These are phyloP conservation scores for Astragalus membranaceus DNA, from an alignment of 306 rosid species.

Conservation along the genomic window DNA sequence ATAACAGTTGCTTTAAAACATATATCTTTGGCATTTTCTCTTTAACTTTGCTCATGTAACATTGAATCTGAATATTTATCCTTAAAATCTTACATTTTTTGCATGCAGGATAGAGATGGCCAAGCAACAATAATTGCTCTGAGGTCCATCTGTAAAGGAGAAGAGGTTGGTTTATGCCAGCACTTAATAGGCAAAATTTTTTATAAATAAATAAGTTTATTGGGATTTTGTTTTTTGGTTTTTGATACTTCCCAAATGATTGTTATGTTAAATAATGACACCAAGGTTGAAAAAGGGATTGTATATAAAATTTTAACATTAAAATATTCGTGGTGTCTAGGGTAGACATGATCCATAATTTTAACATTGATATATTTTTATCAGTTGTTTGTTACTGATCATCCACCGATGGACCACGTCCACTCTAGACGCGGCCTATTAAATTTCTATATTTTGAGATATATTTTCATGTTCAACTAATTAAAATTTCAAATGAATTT, in stretches of 20 bases:
- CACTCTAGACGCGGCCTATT: neutral
- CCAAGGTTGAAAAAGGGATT: neutral
- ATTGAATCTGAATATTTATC: neutral
- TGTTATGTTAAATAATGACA: neutral
- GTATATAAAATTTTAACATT: neutral
- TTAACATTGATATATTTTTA: no score
- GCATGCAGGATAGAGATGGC: slow-evolving; percentile 83
- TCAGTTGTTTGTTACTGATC: neutral
- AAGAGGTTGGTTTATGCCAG: slow-evolving; percentile 53
- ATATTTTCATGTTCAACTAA: slow-evolving; percentile 8
- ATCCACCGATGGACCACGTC: neutral
- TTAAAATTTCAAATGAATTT: slow-evolving; percentile 22
- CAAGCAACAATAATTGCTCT: slow-evolving; percentile 77
- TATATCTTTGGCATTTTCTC: neutral
- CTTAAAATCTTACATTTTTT: neutral
- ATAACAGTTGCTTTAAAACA: neutral
- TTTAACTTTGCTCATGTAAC: neutral
- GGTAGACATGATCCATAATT: no score
- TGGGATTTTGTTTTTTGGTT: neutral
- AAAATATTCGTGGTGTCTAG: no score
- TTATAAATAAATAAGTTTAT: neutral
- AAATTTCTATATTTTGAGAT: neutral
- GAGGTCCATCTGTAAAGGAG: slow-evolving; percentile 60
- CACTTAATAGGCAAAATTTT: neutral
- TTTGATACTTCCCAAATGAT: neutral